A percentile compares a stretch with the other conserved stretches of the same genome.
These are phyloP conservation scores for Trichoderma asperellum DNA, from an alignment of 2,329 filamentous ascomycete species.

Conservation along the genomic window DNA sequence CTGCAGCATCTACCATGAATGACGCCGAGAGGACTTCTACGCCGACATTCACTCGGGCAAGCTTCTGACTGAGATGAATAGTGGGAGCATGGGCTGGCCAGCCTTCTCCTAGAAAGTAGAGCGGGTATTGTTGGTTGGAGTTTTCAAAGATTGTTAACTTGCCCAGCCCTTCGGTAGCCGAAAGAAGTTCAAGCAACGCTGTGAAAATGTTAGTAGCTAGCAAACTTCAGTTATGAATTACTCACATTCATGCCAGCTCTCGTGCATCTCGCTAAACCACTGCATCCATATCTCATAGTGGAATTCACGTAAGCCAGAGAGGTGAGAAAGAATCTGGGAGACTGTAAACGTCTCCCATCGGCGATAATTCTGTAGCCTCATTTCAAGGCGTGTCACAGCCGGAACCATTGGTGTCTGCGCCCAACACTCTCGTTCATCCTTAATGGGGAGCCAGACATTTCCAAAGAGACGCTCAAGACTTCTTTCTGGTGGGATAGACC, in stretches of 20 bases:
- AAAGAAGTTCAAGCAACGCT: conserved; percentile 38
- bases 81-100: conserved; percentile 27
- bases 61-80: conserved; percentile 37
- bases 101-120: conserved; percentile 21
- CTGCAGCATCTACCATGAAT: conserved; percentile 40
- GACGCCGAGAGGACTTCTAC: conserved; percentile 39
- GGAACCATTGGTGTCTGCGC: conserved; percentile 11
- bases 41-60: conserved; percentile 39
- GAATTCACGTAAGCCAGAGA: conserved; percentile 44
- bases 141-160: conserved; percentile 44
- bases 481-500: conserved; percentile 2
- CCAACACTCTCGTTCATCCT: conserved; percentile 16
- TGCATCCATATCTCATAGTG: conserved; percentile 47
- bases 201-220: conserved; percentile 20
- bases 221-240: conserved; percentile 15
- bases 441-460: background rate
- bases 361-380: conserved; percentile 42
- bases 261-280: conserved; percentile 39
- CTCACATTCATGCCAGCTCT: conserved; percentile 33
- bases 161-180: conserved; percentile 32
- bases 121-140: conserved; percentile 40
- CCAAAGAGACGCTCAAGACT: conserved; percentile 19
- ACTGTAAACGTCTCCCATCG: conserved; percentile 42
- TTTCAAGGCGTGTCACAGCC: conserved; percentile 19
- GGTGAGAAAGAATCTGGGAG: conserved; percentile 41